Percentiles rank a stretch among this genome's conserved stretches.
phyloP scores from a whole-genome alignment of 805 yeast species.

The Metschnikowia similis region DNA sequence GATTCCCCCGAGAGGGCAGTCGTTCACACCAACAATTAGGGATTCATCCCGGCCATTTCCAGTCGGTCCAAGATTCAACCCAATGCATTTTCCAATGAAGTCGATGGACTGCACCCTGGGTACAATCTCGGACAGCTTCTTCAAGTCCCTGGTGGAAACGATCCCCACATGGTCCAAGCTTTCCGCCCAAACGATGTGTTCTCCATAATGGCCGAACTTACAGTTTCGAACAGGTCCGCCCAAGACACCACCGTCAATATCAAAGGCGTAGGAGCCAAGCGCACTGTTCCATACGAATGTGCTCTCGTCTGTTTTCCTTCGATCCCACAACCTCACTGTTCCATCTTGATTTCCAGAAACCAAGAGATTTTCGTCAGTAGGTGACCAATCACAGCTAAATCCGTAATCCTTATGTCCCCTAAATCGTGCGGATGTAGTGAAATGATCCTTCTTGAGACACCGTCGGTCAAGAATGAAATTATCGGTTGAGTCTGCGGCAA shows the following conservation, averaged over 20 bases:
- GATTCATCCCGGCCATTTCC: slow-evolving; percentile 44
- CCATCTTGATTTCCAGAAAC: slow-evolving; percentile 63
- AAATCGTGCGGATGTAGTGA: slow-evolving; percentile 14
- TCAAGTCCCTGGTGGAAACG: slow-evolving; percentile 34
- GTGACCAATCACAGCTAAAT: slow-evolving; percentile 59
- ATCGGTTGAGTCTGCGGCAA: slow-evolving; percentile 49
- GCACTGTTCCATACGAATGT: slow-evolving; percentile 35
- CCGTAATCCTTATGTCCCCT: slow-evolving; percentile 53
- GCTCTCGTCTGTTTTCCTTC: slow-evolving; percentile 29
- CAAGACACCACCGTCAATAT: slow-evolving; percentile 14
- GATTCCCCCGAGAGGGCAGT: slow-evolving; percentile 55
- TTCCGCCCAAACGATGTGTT: slow-evolving; percentile 52
- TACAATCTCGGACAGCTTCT: slow-evolving; percentile 8
- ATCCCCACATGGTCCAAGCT: slow-evolving; percentile 56
- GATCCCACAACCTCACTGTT: slow-evolving; percentile 51
- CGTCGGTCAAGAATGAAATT: slow-evolving; percentile 45
- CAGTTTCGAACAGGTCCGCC: slow-evolving; percentile 53
- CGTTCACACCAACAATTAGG: slow-evolving; percentile 52
- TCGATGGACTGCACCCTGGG: slow-evolving; percentile 44
- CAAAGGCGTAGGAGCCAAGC: slow-evolving; percentile 21
- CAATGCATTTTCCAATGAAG: slow-evolving; percentile 56
- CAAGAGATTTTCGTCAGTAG: slow-evolving; percentile 35
- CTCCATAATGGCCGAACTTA: slow-evolving; percentile 44
- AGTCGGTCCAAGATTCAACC: slow-evolving; percentile 44
- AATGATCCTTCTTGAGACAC: slow-evolving; percentile 6